Percentiles rank a stretch among this genome's conserved stretches.
These are phyloP conservation scores for Fomes fomentarius DNA, from an alignment of 1,284 basidiomycete genomes.

Conservation along the genomic window DNA sequence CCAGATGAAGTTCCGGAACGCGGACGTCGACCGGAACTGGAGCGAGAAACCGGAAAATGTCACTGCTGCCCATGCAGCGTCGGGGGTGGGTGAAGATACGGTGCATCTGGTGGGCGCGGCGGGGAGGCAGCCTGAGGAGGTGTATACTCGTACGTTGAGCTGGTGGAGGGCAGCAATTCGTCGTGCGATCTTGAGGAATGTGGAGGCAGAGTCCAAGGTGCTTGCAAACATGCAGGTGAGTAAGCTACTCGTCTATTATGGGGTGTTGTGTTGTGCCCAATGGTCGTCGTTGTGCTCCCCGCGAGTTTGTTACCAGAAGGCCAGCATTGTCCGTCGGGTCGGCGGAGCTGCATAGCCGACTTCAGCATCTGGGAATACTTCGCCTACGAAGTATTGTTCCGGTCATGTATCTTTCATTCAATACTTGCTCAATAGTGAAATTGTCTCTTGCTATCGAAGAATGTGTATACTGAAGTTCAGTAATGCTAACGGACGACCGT, in stretches of 20 bases:
- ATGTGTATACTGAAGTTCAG: too few relatives aligned
- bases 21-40: slow-evolving; percentile 8
- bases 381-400: too few relatives aligned
- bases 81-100: slow-evolving; percentile 6
- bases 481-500: too few relatives aligned
- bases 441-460: too few relatives aligned
- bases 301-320: too few relatives aligned
- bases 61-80: slow-evolving; percentile 1
- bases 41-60: slow-evolving; percentile 15
- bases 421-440: too few relatives aligned
- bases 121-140: slow-evolving; percentile 47
- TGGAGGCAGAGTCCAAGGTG: slow-evolving; percentile 67
- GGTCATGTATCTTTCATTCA: too few relatives aligned
- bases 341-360: too few relatives aligned
- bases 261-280: too few relatives aligned
- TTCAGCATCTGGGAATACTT: too few relatives aligned
- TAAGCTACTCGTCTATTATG: not conserved
- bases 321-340: too few relatives aligned
- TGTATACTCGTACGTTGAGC: slow-evolving; percentile 68
- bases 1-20: slow-evolving; percentile 10
- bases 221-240: slow-evolving; percentile 76
- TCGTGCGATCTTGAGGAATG: slow-evolving; percentile 55
- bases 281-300: too few relatives aligned
- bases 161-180: slow-evolving; percentile 74
- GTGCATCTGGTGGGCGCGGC: slow-evolving; percentile 29